phyloP scores from a whole-genome alignment of 2,329 filamentous ascomycete genomes.

The Penicillium fuscoglaucum region DNA sequence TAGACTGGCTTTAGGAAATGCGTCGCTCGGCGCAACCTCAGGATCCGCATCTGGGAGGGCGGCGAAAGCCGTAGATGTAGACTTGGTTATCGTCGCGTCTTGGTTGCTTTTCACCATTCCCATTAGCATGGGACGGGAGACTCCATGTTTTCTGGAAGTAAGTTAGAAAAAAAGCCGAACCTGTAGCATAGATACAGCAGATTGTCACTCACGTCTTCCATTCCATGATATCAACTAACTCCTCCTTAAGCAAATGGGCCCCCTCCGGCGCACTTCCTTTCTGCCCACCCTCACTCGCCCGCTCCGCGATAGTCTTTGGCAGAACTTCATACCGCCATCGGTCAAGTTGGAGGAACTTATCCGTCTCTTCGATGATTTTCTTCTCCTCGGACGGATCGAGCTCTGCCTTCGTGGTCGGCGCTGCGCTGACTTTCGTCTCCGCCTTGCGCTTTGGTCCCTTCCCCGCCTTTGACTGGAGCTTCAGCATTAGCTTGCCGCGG shows the following conservation, averaged over 20 bases:
- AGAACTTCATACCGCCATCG: conserved; percentile 41
- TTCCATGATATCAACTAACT: conserved; percentile 42
- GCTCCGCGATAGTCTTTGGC: conserved; percentile 26
- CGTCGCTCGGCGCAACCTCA: conserved; percentile 10
- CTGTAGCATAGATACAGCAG: background rate
- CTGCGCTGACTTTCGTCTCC: conserved; percentile 9
- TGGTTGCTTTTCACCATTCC: conserved; percentile 43
- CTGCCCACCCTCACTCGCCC: conserved; percentile 5
- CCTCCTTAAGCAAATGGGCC: conserved; percentile 34
- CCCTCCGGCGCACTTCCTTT: conserved; percentile 16
- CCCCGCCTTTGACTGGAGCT: conserved; percentile 18
- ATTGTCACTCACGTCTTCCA: conserved; percentile 46
- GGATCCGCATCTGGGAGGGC: conserved; percentile 16
- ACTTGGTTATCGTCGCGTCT: conserved; percentile 26
- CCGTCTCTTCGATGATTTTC: conserved; percentile 21
- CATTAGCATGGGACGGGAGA: conserved; percentile 41
- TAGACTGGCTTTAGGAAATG: conserved; percentile 36
- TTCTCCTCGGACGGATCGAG: conserved; percentile 10
- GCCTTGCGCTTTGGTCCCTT: conserved; percentile 17
- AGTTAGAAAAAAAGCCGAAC: background rate
- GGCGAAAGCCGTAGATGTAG: conserved; percentile 32
- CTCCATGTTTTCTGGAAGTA: conserved; percentile 28
- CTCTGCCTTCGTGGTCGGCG: conserved; percentile 2
- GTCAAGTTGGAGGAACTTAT: conserved; percentile 37
- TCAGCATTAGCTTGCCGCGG: conserved; percentile 24